A percentile compares a stretch with the other conserved stretches of the same genome.
Conservation (phyloP, 148 eudicot genomes). For the Vaccinium darrowii region DNA sequence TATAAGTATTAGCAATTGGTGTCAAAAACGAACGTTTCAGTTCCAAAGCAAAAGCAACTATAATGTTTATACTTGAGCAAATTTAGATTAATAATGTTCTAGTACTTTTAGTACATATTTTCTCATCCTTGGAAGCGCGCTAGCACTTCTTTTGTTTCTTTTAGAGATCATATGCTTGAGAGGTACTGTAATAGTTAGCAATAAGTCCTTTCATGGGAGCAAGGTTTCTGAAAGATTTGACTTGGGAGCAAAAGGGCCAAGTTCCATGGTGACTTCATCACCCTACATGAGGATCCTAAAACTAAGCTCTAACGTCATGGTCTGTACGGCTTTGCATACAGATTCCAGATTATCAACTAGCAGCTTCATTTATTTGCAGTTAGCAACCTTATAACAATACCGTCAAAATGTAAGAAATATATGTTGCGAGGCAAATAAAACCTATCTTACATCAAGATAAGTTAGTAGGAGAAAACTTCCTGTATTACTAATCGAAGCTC, state of each 20-base stretch:
- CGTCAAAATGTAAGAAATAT: background rate
- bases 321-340: background rate
- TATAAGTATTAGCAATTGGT: background rate
- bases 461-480: background rate
- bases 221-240: background rate
- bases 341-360: background rate
- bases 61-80: background rate
- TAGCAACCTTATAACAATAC: background rate
- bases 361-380: background rate
- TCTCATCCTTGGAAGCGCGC: background rate
- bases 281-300: background rate
- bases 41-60: background rate
- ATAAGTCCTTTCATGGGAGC: background rate
- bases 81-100: background rate
- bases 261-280: background rate
- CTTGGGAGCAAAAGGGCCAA: background rate
- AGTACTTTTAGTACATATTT: background rate
- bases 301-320: background rate
- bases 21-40: background rate
- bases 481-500: background rate
- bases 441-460: background rate
- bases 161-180: background rate
- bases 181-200: background rate
- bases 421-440: background rate
- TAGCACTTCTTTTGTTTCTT: background rate